Evolutionary conservation across 345 rosid genomes (phyloP), one percentile per base, ranked within the genome.

Genomic region (Tarenaya hassleriana): DNA sequence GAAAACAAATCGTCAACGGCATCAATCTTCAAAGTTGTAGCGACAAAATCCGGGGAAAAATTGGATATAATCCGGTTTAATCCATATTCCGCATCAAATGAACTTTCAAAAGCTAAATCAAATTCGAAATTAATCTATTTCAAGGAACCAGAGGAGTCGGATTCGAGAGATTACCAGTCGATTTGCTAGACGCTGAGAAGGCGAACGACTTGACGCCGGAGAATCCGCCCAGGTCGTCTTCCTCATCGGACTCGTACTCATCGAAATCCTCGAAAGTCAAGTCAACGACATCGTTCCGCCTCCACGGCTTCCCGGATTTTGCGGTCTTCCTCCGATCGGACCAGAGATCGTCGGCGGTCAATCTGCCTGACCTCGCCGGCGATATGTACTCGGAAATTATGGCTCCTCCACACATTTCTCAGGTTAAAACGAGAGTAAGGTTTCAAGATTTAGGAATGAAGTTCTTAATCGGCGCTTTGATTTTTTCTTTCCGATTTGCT

Each of bases 381-480:
- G 54, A 48, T 17, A 58, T 49, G 59, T 46, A 58, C 46, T 73
- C 85, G 50, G 79, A 34, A 16, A 88, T 76, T 7, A 82, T 47
- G 21, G 82, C 79, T 39, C 95, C 97, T 24, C 92, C 89, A 50
- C 97, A 88, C 97, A 88, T 34, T 63, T 72, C 37, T 16, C 12
- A 17, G 5, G 4, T 16, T 5, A n/a, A 13, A 35, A 52, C 18
- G 1, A 47, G 16, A 10, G 42, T 62, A 61, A 51, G 0, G 3
- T 3, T 39, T 54, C 6, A 31, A 55, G 41, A 39, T 8, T 44
- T 52, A 12, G 20, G 51, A 44, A 0, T 34, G 1, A n/a, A 43
- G 11, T 8, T 61, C 27, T 0, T 16, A 33, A 24, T 20, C 15
- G 13, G 41, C 16, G 41, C 48, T 49, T 1, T 47, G 47, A 24